Conservation (phyloP, 352 stramenopile genomes). For the Blastocystis sp. region DNA sequence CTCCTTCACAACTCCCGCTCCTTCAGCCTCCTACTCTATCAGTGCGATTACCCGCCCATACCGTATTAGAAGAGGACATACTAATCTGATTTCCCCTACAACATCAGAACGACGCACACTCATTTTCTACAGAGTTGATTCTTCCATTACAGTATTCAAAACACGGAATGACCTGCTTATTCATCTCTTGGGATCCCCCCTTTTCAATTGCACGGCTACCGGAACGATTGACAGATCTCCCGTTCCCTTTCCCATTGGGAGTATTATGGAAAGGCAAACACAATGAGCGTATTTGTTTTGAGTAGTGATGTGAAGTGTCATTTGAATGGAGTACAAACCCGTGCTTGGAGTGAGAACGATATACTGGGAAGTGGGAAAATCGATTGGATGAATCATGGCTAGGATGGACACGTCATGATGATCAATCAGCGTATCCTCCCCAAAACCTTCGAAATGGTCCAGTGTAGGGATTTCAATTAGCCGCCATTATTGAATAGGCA, state of each 20-base stretch:
- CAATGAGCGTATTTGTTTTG: not conserved
- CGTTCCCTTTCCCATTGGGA: too few relatives aligned
- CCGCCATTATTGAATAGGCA: slow-evolving; percentile 23
- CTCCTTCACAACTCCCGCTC: not conserved
- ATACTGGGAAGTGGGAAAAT: slow-evolving; percentile 12
- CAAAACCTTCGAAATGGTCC: slow-evolving; percentile 50
- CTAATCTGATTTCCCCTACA: too few relatives aligned
- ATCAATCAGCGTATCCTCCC: slow-evolving; percentile 64
- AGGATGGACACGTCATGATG: slow-evolving; percentile 58
- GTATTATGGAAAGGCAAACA: too few relatives aligned
- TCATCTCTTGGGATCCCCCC: too few relatives aligned
- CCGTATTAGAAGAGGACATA: too few relatives aligned
- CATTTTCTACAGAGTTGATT: too few relatives aligned
- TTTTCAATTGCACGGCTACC: too few relatives aligned
- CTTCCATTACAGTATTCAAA: too few relatives aligned
- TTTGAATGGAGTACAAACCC: slow-evolving; percentile 20
- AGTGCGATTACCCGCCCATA: not conserved
- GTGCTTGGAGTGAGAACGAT: slow-evolving; percentile 55
- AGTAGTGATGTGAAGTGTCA: not conserved
- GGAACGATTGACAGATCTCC: too few relatives aligned
- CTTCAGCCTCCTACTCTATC: slow-evolving; percentile 10
- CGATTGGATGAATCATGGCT: not conserved
- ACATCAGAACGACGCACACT: too few relatives aligned
- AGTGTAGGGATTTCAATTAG: slow-evolving; percentile 6
- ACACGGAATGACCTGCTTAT: too few relatives aligned